Evolutionary conservation across 306 rosid species (phyloP), one percentile per base, ranked within the genome.

Genomic region (Quercus bicolor): DNA sequence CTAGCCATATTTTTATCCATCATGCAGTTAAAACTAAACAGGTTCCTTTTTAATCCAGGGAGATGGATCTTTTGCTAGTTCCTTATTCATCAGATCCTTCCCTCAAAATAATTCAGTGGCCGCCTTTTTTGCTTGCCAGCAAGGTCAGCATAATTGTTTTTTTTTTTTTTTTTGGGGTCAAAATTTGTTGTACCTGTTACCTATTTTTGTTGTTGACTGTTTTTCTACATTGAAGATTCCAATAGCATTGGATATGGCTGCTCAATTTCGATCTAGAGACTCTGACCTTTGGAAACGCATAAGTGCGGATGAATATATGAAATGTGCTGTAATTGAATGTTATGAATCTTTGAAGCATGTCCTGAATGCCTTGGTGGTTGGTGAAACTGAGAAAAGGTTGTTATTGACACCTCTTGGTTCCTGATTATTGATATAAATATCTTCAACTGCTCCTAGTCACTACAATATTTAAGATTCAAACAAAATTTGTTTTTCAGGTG

Each of bases 61-160:
- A 95, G 88, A 90, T 91, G 97, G 98, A 95, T 85, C 86, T 92
- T 82, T 82, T 95, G 84, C 65, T 95, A 84, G 95, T 91, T 88
- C 98, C 98, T 78, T 95, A 95, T 85, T 91, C 97, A 56, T 91
- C 95, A 73, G 98, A 95, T 85, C 97, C 92, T 54, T 77, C 95
- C 79, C 82, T 95, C 75, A 92, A 90, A 85, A 86, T 91, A 73
- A 95, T 95, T 80, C 98, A 95, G 86, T 95, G 98, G 98, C 98
- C 99, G 26, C 99, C 97, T 19, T 95, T 95, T 87, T 76, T 95
- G 81, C 99, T 95, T 81, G 98, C 99, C 65, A 91, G 98, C 98
- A 95, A 95, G 97, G 99, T 91, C 78, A 70, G 83, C 37, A 62
- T 55, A 43, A 60, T 80, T 76, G 34, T 70, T 59, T 57, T 80